Conservation (phyloP, 208 protist species). For the Paratrypanosoma confusum region DNA sequence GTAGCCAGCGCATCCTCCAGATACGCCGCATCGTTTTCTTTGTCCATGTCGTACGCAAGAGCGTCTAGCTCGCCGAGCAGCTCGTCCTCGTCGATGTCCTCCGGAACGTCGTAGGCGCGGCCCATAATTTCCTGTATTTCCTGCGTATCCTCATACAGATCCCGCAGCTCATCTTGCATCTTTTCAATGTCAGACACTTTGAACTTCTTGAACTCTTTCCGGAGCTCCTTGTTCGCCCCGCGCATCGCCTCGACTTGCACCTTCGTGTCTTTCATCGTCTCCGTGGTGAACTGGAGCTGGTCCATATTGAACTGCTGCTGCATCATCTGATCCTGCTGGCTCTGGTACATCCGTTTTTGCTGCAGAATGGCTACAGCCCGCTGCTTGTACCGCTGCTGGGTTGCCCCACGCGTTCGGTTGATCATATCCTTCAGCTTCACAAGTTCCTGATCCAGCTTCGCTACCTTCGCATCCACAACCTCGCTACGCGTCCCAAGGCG, state of each 20-base stretch:
- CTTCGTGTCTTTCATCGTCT: conserved; percentile 87
- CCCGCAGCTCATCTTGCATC: conserved; percentile 84
- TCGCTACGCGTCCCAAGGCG: conserved; percentile 59
- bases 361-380: conserved; percentile 82
- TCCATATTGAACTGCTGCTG: conserved; percentile 91
- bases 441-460: conserved; percentile 83
- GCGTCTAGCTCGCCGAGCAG: conserved; percentile 82
- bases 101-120: conserved; percentile 79
- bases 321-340: conserved; percentile 82
- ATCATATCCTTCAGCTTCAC: conserved; percentile 74
- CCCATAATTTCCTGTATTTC: conserved; percentile 91
- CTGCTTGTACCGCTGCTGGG: conserved; percentile 85
- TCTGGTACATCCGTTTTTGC: conserved; percentile 90
- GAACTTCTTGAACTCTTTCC: conserved; percentile 79
- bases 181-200: conserved; percentile 74
- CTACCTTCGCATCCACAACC: conserved; percentile 63
- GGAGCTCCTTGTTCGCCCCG: conserved; percentile 75
- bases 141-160: conserved; percentile 85
- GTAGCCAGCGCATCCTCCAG: conserved; percentile 68
- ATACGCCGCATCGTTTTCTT: conserved; percentile 67
- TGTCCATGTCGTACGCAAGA: conserved; percentile 76
- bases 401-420: conserved; percentile 42
- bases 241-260: conserved; percentile 84
- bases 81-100: conserved; percentile 90
- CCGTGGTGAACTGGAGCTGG: conserved; percentile 85